phyloP scores from a whole-genome alignment of 2,329 filamentous ascomycete genomes.

The Dactylonectria macrodidyma region DNA sequence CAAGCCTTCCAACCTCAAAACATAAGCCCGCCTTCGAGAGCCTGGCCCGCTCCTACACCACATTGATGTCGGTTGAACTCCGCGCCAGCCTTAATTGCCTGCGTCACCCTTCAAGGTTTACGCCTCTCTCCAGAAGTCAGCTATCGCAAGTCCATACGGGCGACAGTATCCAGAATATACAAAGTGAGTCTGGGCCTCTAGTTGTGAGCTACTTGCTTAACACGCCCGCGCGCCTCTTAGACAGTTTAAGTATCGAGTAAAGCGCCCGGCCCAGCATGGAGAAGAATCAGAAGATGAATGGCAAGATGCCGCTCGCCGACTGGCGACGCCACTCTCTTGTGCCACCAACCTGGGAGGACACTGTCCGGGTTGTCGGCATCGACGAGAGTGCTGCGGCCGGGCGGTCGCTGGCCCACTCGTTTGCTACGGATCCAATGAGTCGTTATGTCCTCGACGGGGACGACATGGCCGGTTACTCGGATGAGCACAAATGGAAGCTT shows the following conservation, averaged over 20 bases:
- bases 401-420: constrained; percentile 81
- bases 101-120: constrained; percentile 70
- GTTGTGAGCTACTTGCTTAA: constrained; percentile 42
- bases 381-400: constrained; percentile 81
- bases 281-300: constrained; percentile 48
- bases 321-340: constrained; percentile 62
- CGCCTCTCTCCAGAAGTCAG: constrained; percentile 70
- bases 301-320: constrained; percentile 49
- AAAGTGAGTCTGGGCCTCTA: constrained; percentile 52
- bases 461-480: constrained; percentile 73
- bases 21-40: constrained; percentile 39
- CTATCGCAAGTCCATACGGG: constrained; percentile 69
- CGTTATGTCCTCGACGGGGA: constrained; percentile 82
- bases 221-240: constrained; percentile 36
- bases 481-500: constrained; percentile 81
- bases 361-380: constrained; percentile 74
- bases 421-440: constrained; percentile 81
- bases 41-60: constrained; percentile 55
- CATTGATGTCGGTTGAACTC: constrained; percentile 73
- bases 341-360: constrained; percentile 66
- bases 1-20: constrained; percentile 25
- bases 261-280: constrained; percentile 58
- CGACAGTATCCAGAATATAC: constrained; percentile 70
- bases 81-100: constrained; percentile 70
- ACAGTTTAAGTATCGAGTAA: constrained; percentile 42